phyloP scores from a whole-genome alignment of 2,329 filamentous ascomycete genomes.

The Phaeomoniella chlamydospora region DNA sequence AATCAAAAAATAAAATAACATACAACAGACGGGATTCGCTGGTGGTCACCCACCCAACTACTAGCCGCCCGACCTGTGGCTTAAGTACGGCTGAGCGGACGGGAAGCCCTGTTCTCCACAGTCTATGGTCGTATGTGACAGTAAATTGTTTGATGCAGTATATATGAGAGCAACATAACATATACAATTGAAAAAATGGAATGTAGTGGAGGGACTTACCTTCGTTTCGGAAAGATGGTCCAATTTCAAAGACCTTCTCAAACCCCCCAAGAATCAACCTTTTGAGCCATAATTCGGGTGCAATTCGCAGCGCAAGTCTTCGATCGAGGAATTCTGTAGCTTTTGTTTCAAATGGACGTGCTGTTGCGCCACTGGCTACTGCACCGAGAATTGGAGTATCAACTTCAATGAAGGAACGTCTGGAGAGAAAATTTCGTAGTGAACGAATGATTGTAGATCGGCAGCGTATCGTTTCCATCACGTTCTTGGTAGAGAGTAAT shows the following conservation, averaged over 20 bases:
- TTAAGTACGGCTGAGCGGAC: slow-evolving; percentile 11
- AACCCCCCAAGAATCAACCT: slow-evolving; percentile 79
- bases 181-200: slow-evolving; percentile 5
- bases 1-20: slow-evolving; percentile 7
- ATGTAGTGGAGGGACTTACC: slow-evolving; percentile 28
- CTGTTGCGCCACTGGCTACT: slow-evolving; percentile 72
- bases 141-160: not conserved
- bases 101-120: slow-evolving; percentile 9
- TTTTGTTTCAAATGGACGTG: slow-evolving; percentile 69
- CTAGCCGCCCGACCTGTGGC: slow-evolving; percentile 8
- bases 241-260: slow-evolving; percentile 83
- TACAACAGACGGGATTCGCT: slow-evolving; percentile 10
- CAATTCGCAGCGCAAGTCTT: slow-evolving; percentile 67
- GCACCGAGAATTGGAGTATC: slow-evolving; percentile 78
- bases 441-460: slow-evolving; percentile 61
- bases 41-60: slow-evolving; percentile 8
- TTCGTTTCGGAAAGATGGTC: slow-evolving; percentile 85
- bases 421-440: slow-evolving; percentile 59
- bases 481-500: slow-evolving; percentile 59
- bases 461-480: slow-evolving; percentile 55
- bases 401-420: slow-evolving; percentile 67
- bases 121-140: slow-evolving; percentile 10
- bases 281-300: slow-evolving; percentile 92
- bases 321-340: slow-evolving; percentile 63
- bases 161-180: not conserved